Evolutionary conservation across 257 asterid species (phyloP).

Genomic region (Gynochthodes officinalis): DNA sequence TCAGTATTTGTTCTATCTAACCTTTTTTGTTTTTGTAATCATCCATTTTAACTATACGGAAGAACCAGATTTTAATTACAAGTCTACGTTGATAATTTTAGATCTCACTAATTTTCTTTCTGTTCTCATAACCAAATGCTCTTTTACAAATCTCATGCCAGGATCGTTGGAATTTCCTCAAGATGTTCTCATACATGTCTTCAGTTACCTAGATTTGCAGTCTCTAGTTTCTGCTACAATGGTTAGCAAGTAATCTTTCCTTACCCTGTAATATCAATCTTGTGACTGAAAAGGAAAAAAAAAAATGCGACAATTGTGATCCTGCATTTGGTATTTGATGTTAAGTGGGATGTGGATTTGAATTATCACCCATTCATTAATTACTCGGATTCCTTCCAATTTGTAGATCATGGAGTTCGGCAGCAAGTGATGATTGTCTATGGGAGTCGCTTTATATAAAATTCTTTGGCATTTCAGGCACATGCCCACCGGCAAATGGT

Average conservation of each 20-base stretch:
- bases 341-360: neutral
- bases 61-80: neutral
- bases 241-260: slow-evolving; percentile 59
- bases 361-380: neutral
- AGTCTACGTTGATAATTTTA: no score
- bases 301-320: neutral
- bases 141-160: slow-evolving; percentile 24
- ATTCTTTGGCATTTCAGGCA: slow-evolving; percentile 35
- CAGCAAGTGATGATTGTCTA: slow-evolving; percentile 61
- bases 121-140: neutral
- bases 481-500: slow-evolving; percentile 12
- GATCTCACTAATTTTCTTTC: neutral
- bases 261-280: neutral
- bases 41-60: neutral
- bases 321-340: neutral
- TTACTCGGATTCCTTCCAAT: neutral
- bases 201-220: slow-evolving; percentile 61
- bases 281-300: neutral
- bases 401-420: slow-evolving; percentile 68
- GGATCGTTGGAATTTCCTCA: slow-evolving; percentile 50
- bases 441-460: slow-evolving; percentile 52
- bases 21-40: neutral
- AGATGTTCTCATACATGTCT: slow-evolving; percentile 65
- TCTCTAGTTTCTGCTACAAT: slow-evolving; percentile 67
- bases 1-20: neutral